Conservation (phyloP, 2,329 filamentous ascomycete species). For the Berkeleyomyces rouxiae region DNA sequence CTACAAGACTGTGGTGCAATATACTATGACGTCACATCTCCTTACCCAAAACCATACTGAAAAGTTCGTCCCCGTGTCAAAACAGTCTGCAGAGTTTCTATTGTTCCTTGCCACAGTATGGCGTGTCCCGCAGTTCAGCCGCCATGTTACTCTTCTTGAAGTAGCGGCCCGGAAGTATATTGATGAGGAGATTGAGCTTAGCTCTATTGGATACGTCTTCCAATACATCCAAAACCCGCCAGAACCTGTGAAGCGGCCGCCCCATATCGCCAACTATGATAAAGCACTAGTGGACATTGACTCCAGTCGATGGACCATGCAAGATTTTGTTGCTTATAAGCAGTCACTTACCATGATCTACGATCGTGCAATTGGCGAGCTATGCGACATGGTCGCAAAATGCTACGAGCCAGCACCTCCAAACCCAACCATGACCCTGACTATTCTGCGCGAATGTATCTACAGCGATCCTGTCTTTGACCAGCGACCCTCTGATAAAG, state of each 20-base stretch:
- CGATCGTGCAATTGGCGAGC: slow-evolving; percentile 67
- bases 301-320: slow-evolving; percentile 47
- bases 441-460: slow-evolving; percentile 66
- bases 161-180: slow-evolving; percentile 72
- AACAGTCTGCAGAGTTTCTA: slow-evolving; percentile 64
- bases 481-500: slow-evolving; percentile 49
- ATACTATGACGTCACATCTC: slow-evolving; percentile 51
- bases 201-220: slow-evolving; percentile 72
- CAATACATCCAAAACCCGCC: slow-evolving; percentile 11
- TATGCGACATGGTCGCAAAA: slow-evolving; percentile 74
- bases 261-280: slow-evolving; percentile 35
- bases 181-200: slow-evolving; percentile 63
- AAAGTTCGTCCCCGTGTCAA: slow-evolving; percentile 45
- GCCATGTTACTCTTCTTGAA: slow-evolving; percentile 68
- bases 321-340: slow-evolving; percentile 55
- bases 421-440: slow-evolving; percentile 62
- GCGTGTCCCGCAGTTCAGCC: slow-evolving; percentile 71
- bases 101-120: slow-evolving; percentile 75
- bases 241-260: slow-evolving; percentile 57
- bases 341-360: slow-evolving; percentile 59
- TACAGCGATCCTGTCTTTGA: slow-evolving; percentile 62
- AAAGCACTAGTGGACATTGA: slow-evolving; percentile 39
- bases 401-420: slow-evolving; percentile 83
- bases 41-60: slow-evolving; percentile 29
- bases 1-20: slow-evolving; percentile 67